Evolutionary conservation across 257 asterid species (phyloP), one percentile per base, ranked within the genome.

Genomic region (Cordia subcordata): DNA sequence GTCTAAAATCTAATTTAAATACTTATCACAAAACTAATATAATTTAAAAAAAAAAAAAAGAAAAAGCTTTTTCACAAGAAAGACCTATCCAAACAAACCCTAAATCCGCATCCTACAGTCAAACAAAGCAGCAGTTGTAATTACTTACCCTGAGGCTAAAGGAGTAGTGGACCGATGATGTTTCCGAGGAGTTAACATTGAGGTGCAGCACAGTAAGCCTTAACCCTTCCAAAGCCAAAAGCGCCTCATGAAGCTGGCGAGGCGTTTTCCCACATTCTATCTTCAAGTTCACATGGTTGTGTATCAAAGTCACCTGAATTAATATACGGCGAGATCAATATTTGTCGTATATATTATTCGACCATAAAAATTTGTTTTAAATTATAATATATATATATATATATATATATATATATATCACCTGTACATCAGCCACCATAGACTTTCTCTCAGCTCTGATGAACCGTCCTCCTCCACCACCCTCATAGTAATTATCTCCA

Each of bases 211-310:
- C 66, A 10, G 66, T 61, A 15, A 61, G 27, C 20, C 50, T 47
- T 37, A 61, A 47, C 10, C 16, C 38, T 61, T 61, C 66, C 6
- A 47, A 33, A 20, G 66, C 66, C 1, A 49, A 8, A 32, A 61
- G 17, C 39, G 47, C 57, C 17, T 61, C 15, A 8, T 23, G 27
- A 21, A 49, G 46, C 32, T 61, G 66, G 49, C 57, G 16, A 11
- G 27, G 27, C 11, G 47, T 46, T 18, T 22, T 61, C 47, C 10
- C 50, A 42, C 66, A 61, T 54, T 15, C 32, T 46, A 61, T 45
- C 47, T 49, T 61, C 66, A 61, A 45, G 66, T 49, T 61, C 45
- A 37, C 66, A 49, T 61, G 66, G 56, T 61, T 61, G 13, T 49
- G 66, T 19, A 61, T 49, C 21, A 61, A 54, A 5, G 49, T 61